These are phyloP conservation scores for Westerdykella aurantiaca DNA, from an alignment of 2,329 filamentous ascomycete species.

Conservation along the genomic window DNA sequence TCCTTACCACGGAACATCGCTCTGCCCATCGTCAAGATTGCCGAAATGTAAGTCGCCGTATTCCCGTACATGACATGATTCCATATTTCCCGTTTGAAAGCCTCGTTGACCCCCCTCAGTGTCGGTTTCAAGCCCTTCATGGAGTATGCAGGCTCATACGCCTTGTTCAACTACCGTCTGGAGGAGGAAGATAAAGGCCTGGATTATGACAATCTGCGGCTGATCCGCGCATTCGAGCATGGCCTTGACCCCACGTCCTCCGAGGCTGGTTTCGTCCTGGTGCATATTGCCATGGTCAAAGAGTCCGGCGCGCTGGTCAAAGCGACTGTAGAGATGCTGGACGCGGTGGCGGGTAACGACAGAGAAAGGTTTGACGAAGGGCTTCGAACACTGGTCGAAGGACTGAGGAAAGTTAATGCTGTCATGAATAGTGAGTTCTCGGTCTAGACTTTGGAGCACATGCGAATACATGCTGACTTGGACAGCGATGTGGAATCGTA, in stretches of 20 bases:
- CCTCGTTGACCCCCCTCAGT: slow-evolving; percentile 30
- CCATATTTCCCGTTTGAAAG: slow-evolving; percentile 1
- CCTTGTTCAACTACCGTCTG: slow-evolving; percentile 59
- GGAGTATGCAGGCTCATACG: slow-evolving; percentile 67
- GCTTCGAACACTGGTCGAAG: slow-evolving; percentile 47
- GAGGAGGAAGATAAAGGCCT: slow-evolving; percentile 51
- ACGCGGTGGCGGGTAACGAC: slow-evolving; percentile 40
- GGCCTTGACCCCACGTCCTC: slow-evolving; percentile 82
- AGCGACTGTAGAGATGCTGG: slow-evolving; percentile 63
- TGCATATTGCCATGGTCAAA: slow-evolving; percentile 92
- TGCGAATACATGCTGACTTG: slow-evolving; percentile 4
- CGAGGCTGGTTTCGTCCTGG: slow-evolving; percentile 92
- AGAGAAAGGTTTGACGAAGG: slow-evolving; percentile 57
- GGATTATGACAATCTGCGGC: slow-evolving; percentile 61
- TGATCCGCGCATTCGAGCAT: slow-evolving; percentile 86
- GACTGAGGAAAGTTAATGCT: slow-evolving; percentile 64
- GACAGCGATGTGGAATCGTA: slow-evolving; percentile 80
- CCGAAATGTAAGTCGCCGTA: slow-evolving; percentile 66
- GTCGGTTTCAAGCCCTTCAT: slow-evolving; percentile 84
- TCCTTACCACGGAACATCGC: slow-evolving; percentile 68
- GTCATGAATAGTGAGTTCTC: slow-evolving; percentile 64
- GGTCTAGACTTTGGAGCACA: background rate
- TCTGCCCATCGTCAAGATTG: slow-evolving; percentile 76
- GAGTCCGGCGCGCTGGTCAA: slow-evolving; percentile 73
- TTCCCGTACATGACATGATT: background rate